Percentiles rank a stretch among this genome's conserved stretches.
phyloP scores from a whole-genome alignment of 768 basidiomycete species.

The Pisolithus albus region DNA sequence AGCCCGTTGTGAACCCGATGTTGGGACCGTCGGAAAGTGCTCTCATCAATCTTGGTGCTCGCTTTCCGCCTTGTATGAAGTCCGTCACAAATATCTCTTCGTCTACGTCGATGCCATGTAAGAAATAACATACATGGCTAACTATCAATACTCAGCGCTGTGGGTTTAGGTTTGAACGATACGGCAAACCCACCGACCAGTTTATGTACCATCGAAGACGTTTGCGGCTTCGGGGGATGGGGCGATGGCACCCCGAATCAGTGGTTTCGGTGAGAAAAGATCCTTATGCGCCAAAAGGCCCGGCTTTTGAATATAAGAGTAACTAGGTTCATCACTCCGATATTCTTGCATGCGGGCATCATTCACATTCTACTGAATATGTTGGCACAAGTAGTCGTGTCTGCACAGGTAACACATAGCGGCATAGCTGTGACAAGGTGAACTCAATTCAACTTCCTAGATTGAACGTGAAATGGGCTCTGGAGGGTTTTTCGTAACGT shows the following conservation, averaged over 20 bases:
- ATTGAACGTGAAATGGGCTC: conserved; percentile 93
- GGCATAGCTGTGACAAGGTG: not conserved
- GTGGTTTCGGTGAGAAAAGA: conserved; percentile 40
- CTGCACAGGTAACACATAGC: conserved; percentile 52
- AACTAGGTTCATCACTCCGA: conserved; percentile 72
- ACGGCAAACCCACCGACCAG: conserved; percentile 69
- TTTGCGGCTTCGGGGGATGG: conserved; percentile 87
- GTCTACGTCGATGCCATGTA: conserved; percentile 54
- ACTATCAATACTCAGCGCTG: conserved; percentile 3
- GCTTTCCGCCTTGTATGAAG: conserved; percentile 94
- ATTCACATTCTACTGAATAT: conserved; percentile 90
- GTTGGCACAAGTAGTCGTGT: conserved; percentile 76
- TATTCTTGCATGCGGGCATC: conserved; percentile 94
- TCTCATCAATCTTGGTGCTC: conserved; percentile 82
- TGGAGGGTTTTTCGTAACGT: conserved; percentile 74
- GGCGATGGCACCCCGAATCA: conserved; percentile 42
- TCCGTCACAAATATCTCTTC: conserved; percentile 48
- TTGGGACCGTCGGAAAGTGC: conserved; percentile 83
- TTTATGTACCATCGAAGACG: conserved; percentile 67
- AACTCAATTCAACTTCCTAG: conserved; percentile 30
- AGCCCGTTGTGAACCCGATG: conserved; percentile 86
- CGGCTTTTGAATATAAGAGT: conserved; percentile 27
- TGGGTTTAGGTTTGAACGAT: conserved; percentile 62
- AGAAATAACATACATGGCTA: conserved; percentile 17
- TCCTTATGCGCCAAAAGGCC: conserved; percentile 29